phyloP scores from a whole-genome alignment of 2,329 filamentous ascomycete species.

The Paecilomyces sp. region DNA sequence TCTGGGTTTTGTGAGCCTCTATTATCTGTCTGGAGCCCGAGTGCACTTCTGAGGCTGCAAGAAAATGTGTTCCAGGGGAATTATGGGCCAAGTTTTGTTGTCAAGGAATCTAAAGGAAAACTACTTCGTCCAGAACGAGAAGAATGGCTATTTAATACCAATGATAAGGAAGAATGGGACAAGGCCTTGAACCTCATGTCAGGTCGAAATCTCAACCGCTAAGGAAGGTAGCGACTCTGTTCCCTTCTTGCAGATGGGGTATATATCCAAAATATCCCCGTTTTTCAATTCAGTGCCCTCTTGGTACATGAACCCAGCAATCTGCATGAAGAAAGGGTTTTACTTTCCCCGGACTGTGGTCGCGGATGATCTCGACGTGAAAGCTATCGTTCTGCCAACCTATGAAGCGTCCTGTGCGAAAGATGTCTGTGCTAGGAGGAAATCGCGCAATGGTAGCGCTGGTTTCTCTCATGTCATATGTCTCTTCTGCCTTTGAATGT shows the following conservation, averaged over 20 bases:
- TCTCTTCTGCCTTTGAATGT: background rate
- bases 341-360: slow-evolving; percentile 16
- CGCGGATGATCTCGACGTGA: slow-evolving; percentile 8
- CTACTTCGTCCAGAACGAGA: slow-evolving; percentile 5
- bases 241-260: slow-evolving; percentile 1
- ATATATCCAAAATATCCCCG: slow-evolving; percentile 9
- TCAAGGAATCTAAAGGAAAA: slow-evolving; percentile 11
- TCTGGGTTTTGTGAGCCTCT: slow-evolving; percentile 27
- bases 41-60: slow-evolving; percentile 17
- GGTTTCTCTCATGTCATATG: background rate
- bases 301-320: slow-evolving; percentile 18
- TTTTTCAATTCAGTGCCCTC: slow-evolving; percentile 6
- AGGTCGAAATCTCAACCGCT: background rate
- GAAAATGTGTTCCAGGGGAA: slow-evolving; percentile 10
- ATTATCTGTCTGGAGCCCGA: slow-evolving; percentile 28
- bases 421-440: slow-evolving; percentile 4
- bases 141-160: slow-evolving; percentile 15
- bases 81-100: slow-evolving; percentile 10
- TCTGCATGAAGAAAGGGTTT: slow-evolving; percentile 14
- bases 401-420: slow-evolving; percentile 5
- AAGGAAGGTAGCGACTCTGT: background rate
- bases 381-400: background rate
- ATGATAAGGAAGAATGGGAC: slow-evolving; percentile 36
- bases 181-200: slow-evolving; percentile 27
- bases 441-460: background rate